These are phyloP conservation scores for Trichoderma cornu-damae DNA, from an alignment of 2,329 filamentous ascomycete species.

Conservation along the genomic window DNA sequence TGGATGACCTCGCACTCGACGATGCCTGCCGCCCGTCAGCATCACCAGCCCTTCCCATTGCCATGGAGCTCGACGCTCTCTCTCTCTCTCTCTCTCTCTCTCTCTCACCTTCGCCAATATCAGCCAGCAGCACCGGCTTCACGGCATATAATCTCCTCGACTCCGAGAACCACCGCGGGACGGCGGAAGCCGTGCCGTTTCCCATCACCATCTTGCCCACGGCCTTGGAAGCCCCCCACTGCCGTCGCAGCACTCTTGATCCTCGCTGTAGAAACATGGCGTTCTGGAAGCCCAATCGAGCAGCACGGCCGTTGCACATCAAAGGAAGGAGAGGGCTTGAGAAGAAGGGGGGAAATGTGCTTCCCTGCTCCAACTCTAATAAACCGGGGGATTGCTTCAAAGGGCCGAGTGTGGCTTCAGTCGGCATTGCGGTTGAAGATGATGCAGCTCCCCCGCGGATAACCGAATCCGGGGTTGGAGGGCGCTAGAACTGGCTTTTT, in stretches of 20 bases:
- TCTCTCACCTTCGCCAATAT: slow-evolving; percentile 82
- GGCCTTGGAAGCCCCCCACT: slow-evolving; percentile 45
- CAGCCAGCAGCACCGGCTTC: slow-evolving; percentile 76
- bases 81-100: too few relatives aligned
- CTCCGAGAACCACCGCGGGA: slow-evolving; percentile 47
- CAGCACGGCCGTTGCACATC: background rate
- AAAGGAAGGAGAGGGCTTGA: background rate
- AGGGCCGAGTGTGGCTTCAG: slow-evolving; percentile 27
- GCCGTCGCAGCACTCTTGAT: slow-evolving; percentile 46
- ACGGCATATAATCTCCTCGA: slow-evolving; percentile 50
- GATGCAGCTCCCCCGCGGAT: slow-evolving; percentile 32
- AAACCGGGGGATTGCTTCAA: slow-evolving; percentile 10
- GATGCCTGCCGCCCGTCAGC: slow-evolving; percentile 59
- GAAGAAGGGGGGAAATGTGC: slow-evolving; percentile 16
- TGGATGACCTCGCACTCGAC: slow-evolving; percentile 98
- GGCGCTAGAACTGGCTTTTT: slow-evolving; percentile 15
- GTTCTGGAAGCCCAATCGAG: slow-evolving; percentile 5
- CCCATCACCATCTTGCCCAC: slow-evolving; percentile 34
- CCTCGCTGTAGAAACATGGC: slow-evolving; percentile 53
- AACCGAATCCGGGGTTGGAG: slow-evolving; percentile 34
- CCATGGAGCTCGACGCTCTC: too few relatives aligned
- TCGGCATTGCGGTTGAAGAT: slow-evolving; percentile 34
- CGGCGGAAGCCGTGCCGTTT: slow-evolving; percentile 27
- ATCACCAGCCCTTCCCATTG: background rate
- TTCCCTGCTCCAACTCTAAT: slow-evolving; percentile 8